These are phyloP conservation scores for Nitzschia inconspicua DNA, from an alignment of 108 stramenopile genomes.

Conservation along the genomic window DNA sequence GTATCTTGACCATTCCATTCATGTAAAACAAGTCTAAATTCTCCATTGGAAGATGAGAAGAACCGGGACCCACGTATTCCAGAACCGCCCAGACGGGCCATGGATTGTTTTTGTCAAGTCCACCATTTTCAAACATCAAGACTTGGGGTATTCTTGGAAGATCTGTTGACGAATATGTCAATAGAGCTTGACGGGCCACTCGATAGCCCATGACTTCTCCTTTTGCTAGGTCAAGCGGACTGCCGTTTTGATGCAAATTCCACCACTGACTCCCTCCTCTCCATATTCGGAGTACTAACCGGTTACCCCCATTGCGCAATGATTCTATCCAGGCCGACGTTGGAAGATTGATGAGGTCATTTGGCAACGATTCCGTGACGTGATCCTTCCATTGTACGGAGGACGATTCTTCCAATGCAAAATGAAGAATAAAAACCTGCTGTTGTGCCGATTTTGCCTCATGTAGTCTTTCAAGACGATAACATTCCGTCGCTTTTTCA, in stretches of 20 bases:
- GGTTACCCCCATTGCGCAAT: constrained; percentile 15
- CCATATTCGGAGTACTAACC: constrained; percentile 65
- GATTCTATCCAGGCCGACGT: constrained; percentile 7
- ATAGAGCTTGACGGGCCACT: constrained; percentile 42
- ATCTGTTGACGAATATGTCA: constrained; percentile 3
- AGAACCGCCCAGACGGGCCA: constrained; percentile 44
- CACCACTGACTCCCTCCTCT: constrained; percentile 73
- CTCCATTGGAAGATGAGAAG: not conserved
- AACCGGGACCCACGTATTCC: constrained; percentile 40
- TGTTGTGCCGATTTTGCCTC: constrained; percentile 41
- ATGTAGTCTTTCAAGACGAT: not conserved
- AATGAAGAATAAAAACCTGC: constrained; percentile 21
- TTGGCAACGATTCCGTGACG: not conserved
- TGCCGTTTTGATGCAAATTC: constrained; percentile 65
- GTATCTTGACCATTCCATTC: constrained; percentile 55
- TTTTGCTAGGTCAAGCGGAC: constrained; percentile 35
- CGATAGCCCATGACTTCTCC: constrained; percentile 70
- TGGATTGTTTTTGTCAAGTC: not conserved
- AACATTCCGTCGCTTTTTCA: too few species aligned
- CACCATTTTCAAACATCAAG: constrained; percentile 7
- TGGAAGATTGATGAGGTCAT: not conserved
- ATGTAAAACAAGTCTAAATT: constrained; percentile 24
- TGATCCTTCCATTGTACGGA: not conserved
- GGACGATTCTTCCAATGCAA: not conserved
- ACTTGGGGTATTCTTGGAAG: constrained; percentile 16